phyloP scores from a whole-genome alignment of 2,329 filamentous ascomycete species.

The Raffaelea arxii region DNA sequence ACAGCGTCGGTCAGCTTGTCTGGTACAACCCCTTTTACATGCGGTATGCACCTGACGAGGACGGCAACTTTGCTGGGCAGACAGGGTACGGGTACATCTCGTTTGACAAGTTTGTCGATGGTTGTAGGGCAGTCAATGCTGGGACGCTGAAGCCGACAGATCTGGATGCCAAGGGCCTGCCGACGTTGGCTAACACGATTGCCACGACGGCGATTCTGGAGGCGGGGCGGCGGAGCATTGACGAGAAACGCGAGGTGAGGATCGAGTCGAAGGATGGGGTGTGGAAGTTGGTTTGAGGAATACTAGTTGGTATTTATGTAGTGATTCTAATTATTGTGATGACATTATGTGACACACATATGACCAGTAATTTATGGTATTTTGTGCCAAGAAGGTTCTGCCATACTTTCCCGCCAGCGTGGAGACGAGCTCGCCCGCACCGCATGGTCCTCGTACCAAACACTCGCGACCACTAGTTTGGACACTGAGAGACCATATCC shows the following conservation, averaged over 20 bases:
- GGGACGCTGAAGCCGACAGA: slow-evolving; percentile 62
- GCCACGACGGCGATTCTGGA: slow-evolving; percentile 87
- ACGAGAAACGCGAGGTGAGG: slow-evolving; percentile 68
- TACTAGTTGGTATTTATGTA: no score
- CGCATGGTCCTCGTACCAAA: no score
- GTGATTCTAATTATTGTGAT: background rate
- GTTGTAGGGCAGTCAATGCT: slow-evolving; percentile 67
- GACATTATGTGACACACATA: background rate
- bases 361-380: no score
- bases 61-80: slow-evolving; percentile 88
- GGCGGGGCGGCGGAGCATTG: slow-evolving; percentile 73
- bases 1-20: slow-evolving; percentile 56
- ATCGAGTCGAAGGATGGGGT: slow-evolving; percentile 56
- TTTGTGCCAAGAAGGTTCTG: no score
- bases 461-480: no score
- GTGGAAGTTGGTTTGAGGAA: slow-evolving; percentile 65
- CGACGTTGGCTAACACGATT: slow-evolving; percentile 80
- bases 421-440: no score
- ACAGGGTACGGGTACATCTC: slow-evolving; percentile 88
- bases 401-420: no score
- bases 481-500: no score
- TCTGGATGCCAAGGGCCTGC: slow-evolving; percentile 70
- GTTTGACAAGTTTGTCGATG: slow-evolving; percentile 94
- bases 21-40: slow-evolving; percentile 97
- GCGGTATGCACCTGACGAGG: slow-evolving; percentile 88